Conservation (phyloP, 2,329 filamentous ascomycete genomes). For the Curvularia sp. region DNA sequence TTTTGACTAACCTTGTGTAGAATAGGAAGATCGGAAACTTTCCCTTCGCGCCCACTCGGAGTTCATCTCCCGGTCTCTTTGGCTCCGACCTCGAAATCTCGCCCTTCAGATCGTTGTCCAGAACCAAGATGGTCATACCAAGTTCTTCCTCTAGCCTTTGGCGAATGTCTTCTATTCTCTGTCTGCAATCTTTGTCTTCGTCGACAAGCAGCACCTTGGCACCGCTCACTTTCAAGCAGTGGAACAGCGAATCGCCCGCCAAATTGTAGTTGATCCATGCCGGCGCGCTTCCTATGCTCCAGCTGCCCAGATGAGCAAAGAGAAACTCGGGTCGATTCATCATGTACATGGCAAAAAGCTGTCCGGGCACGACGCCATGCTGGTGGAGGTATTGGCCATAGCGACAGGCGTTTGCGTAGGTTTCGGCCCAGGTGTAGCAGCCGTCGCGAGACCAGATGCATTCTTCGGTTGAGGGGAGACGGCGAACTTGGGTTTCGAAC, state of each 20-base stretch:
- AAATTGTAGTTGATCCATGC: constrained; percentile 77
- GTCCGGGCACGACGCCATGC: constrained; percentile 63
- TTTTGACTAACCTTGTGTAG: constrained; percentile 66
- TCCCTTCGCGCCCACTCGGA: constrained; percentile 61
- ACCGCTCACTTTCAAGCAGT: constrained; percentile 68
- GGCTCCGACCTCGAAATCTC: constrained; percentile 59
- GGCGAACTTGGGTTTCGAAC: constrained; percentile 65
- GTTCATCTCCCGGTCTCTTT: constrained; percentile 62
- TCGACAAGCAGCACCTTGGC: constrained; percentile 58
- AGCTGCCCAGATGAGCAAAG: constrained; percentile 69
- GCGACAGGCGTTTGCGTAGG: constrained; percentile 52
- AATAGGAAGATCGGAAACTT: constrained; percentile 69
- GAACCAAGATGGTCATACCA: constrained; percentile 63
- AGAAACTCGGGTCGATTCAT: constrained; percentile 72
- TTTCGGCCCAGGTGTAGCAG: constrained; percentile 52
- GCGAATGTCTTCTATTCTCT: constrained; percentile 63
- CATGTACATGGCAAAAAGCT: constrained; percentile 72
- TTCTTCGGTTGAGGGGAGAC: constrained; percentile 58
- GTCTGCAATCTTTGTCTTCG: constrained; percentile 59
- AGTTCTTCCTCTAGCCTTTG: constrained; percentile 61
- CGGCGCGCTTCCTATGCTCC: constrained; percentile 71
- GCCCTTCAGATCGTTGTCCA: constrained; percentile 59
- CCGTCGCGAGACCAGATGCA: constrained; percentile 73
- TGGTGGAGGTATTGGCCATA: constrained; percentile 48
- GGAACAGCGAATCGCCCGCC: constrained; percentile 67